A percentile compares a stretch with the other conserved stretches of the same genome.
Conservation (phyloP, 257 asterid species). For the Plantago ovata region DNA sequence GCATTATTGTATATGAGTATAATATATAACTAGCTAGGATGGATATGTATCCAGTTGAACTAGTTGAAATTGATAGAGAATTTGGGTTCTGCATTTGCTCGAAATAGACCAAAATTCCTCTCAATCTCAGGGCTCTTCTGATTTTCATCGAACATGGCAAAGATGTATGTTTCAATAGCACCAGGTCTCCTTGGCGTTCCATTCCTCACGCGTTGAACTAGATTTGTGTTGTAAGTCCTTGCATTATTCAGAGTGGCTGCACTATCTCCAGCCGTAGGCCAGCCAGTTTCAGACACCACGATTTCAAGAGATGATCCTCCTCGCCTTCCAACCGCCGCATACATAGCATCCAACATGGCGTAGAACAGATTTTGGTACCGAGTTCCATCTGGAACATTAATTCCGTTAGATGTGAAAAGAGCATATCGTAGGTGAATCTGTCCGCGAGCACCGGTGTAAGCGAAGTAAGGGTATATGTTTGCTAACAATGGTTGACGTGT, state of each 20-base stretch:
- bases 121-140: background rate
- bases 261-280: constrained; percentile 13
- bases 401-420: constrained; percentile 20
- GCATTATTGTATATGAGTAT: too few relatives aligned
- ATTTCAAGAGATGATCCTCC: constrained; percentile 1
- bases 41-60: too few relatives aligned
- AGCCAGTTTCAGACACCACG: constrained; percentile 15
- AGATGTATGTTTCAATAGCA: constrained; percentile 13
- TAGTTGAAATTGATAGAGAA: constrained; percentile 3
- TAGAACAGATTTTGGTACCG: constrained; percentile 29
- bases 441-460: constrained; percentile 14
- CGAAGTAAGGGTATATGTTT: constrained; percentile 35
- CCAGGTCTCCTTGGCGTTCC: constrained; percentile 16
- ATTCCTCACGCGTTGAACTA: constrained; percentile 2
- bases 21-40: too few relatives aligned
- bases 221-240: constrained; percentile 11
- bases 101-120: constrained; percentile 10
- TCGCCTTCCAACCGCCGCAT: constrained; percentile 1
- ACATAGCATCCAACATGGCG: constrained; percentile 7
- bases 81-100: background rate
- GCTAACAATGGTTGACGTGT: constrained; percentile 22
- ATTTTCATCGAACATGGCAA: constrained; percentile 16
- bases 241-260: constrained; percentile 9
- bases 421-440: constrained; percentile 21
- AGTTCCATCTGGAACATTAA: constrained; percentile 20